Percentiles rank a stretch among this genome's conserved stretches.
These are phyloP conservation scores for Pythium insidiosum DNA, from an alignment of 352 stramenopile genomes.

Conservation along the genomic window DNA sequence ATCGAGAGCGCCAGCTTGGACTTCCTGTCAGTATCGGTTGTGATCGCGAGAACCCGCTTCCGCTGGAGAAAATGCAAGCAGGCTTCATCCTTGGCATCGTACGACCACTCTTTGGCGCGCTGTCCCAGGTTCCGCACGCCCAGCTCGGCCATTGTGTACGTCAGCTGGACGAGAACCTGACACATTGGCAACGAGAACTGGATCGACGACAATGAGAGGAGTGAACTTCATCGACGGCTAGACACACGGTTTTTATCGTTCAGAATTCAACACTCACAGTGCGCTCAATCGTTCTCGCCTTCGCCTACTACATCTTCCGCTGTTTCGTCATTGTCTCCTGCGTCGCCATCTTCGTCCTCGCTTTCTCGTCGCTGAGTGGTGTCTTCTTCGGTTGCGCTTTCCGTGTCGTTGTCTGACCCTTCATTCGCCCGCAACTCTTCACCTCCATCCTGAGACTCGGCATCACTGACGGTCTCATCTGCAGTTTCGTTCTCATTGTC, in stretches of 20 bases:
- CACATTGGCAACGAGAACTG: slow-evolving; percentile 65
- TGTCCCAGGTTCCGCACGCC: slow-evolving; percentile 44
- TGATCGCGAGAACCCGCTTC: slow-evolving; percentile 83
- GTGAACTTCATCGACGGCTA: no score
- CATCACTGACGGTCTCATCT: not conserved
- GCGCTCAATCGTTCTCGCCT: no score
- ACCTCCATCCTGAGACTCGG: not conserved
- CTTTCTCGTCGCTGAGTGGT: not conserved
- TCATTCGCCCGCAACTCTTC: not conserved
- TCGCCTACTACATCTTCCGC: slow-evolving; percentile 4
- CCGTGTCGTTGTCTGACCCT: slow-evolving; percentile 8
- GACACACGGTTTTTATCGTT: no score
- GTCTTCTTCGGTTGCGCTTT: slow-evolving; percentile 11
- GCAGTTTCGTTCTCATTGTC: slow-evolving; percentile 10
- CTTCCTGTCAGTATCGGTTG: slow-evolving; percentile 86
- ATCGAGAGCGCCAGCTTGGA: slow-evolving; percentile 87
- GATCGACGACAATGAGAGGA: no score
- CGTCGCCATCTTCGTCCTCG: slow-evolving; percentile 1
- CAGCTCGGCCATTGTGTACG: slow-evolving; percentile 48
- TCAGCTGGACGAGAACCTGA: slow-evolving; percentile 60
- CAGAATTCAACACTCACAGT: no score
- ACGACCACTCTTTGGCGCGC: slow-evolving; percentile 55
- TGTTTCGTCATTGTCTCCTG: slow-evolving; percentile 8
- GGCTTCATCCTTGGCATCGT: slow-evolving; percentile 94
- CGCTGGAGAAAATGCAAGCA: slow-evolving; percentile 85